Evolutionary conservation across 495 filamentous ascomycete genomes (phyloP).

Genomic region (Tuber brumale): DNA sequence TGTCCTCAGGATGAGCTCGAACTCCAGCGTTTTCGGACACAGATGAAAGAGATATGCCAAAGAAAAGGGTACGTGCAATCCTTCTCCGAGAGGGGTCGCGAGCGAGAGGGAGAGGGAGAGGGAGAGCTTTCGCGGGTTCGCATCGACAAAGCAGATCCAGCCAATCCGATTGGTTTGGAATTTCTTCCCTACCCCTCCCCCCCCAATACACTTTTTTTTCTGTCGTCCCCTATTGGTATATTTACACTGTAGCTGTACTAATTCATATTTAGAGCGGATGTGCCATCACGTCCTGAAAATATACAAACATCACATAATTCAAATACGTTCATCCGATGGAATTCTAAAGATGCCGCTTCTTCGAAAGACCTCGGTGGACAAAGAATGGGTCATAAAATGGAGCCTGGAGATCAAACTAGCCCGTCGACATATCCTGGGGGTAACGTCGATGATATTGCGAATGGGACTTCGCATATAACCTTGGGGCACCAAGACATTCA

Average conservation of each 20-base stretch:
- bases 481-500: conserved; percentile 19
- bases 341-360: background rate
- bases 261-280: conserved; percentile 2
- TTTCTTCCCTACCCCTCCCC: background rate
- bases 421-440: background rate
- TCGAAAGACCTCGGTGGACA: background rate
- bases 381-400: background rate
- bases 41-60: conserved; percentile 17
- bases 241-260: background rate
- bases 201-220: background rate
- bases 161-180: background rate
- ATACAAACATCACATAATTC: background rate
- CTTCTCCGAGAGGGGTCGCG: background rate
- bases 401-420: background rate
- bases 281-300: background rate
- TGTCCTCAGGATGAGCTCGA: background rate
- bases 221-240: background rate
- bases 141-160: background rate
- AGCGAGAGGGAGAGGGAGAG: no score
- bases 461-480: conserved; percentile 19
- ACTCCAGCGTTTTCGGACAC: background rate
- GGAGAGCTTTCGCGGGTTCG: background rate
- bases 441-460: conserved; percentile 1
- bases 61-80: conserved; percentile 5
- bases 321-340: background rate